phyloP scores from a whole-genome alignment of 1,284 basidiomycete species.

The Ustilago sp. region DNA sequence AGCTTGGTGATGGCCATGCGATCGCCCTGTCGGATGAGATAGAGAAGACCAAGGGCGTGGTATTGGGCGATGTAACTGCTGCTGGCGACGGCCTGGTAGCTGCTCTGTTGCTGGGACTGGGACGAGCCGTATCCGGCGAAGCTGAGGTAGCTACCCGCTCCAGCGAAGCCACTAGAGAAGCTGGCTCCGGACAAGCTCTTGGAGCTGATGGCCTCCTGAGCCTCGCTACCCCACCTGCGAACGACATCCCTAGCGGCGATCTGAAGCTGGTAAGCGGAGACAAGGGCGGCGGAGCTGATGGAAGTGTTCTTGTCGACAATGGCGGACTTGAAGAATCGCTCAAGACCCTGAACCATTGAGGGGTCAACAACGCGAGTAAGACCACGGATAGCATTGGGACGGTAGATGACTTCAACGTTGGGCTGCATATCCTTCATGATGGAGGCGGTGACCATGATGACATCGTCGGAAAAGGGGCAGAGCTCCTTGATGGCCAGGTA shows the following conservation, averaged over 20 bases:
- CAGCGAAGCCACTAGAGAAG: conserved; percentile 70
- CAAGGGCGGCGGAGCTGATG: conserved; percentile 94
- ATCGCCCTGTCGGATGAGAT: conserved; percentile 95
- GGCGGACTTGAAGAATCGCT: conserved; percentile 99
- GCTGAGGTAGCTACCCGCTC: conserved; percentile 71
- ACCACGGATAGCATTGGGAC: conserved; percentile 96
- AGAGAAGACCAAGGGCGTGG: conserved; percentile 93
- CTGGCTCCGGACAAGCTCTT: conserved; percentile 46
- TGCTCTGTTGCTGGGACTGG: conserved; percentile 72
- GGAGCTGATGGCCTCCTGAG: conserved; percentile 89
- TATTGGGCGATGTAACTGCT: conserved; percentile 89
- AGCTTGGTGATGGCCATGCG: conserved; percentile 99
- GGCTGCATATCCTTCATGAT: conserved; percentile 99
- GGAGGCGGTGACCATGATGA: conserved; percentile 99
- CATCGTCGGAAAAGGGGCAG: conserved; percentile 90
- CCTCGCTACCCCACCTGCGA: conserved; percentile 96
- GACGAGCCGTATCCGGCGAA: conserved; percentile 61
- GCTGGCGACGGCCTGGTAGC: conserved; percentile 79
- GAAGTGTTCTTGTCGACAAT: conserved; percentile 97
- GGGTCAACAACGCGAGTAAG: conserved; percentile 96
- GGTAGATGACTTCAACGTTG: conserved; percentile 97
- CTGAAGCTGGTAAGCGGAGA: conserved; percentile 97
- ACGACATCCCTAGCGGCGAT: conserved; percentile 88
- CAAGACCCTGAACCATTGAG: conserved; percentile 97
- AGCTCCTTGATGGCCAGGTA: conserved; percentile 99